Conservation (phyloP, 2,329 filamentous ascomycete genomes). For the Lasiodiplodia theobromae region DNA sequence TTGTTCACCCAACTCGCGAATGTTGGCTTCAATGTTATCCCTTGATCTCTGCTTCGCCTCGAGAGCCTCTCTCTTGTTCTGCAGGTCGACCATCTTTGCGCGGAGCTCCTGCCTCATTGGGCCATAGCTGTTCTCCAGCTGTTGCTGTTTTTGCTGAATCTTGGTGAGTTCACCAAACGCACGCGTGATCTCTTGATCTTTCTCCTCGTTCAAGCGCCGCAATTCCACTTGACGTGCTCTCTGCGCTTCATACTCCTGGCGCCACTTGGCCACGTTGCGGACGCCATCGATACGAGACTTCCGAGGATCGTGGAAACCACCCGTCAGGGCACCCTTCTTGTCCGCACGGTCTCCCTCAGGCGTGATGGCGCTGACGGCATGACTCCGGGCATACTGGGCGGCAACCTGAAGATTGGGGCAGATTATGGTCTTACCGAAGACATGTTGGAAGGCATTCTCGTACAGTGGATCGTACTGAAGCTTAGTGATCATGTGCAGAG, state of each 20-base stretch:
- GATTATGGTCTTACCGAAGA: slow-evolving; percentile 94
- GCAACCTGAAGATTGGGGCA: slow-evolving; percentile 89
- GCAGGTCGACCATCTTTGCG: slow-evolving; percentile 75
- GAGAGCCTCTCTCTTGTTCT: slow-evolving; percentile 75
- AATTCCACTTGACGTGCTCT: slow-evolving; percentile 70
- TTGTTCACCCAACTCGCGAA: slow-evolving; percentile 70
- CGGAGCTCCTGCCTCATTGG: slow-evolving; percentile 79
- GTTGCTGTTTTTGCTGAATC: slow-evolving; percentile 76
- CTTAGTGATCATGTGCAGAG: slow-evolving; percentile 85
- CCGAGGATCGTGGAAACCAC: slow-evolving; percentile 88
- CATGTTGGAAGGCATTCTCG: slow-evolving; percentile 88
- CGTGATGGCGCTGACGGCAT: slow-evolving; percentile 91
- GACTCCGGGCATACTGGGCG: slow-evolving; percentile 88
- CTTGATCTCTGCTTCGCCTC: slow-evolving; percentile 71
- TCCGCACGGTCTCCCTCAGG: slow-evolving; percentile 94
- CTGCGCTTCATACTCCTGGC: slow-evolving; percentile 75
- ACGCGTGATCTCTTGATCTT: slow-evolving; percentile 87
- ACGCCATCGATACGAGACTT: slow-evolving; percentile 89
- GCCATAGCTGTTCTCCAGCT: slow-evolving; percentile 82
- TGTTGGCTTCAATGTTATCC: slow-evolving; percentile 71
- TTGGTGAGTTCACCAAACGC: slow-evolving; percentile 87
- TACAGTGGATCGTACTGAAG: slow-evolving; percentile 78
- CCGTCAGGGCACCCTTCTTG: slow-evolving; percentile 93
- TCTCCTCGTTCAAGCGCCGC: slow-evolving; percentile 72
- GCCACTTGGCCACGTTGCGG: slow-evolving; percentile 75